Conservation (phyloP, 805 yeast genomes). For the Pichia membranifaciens region DNA sequence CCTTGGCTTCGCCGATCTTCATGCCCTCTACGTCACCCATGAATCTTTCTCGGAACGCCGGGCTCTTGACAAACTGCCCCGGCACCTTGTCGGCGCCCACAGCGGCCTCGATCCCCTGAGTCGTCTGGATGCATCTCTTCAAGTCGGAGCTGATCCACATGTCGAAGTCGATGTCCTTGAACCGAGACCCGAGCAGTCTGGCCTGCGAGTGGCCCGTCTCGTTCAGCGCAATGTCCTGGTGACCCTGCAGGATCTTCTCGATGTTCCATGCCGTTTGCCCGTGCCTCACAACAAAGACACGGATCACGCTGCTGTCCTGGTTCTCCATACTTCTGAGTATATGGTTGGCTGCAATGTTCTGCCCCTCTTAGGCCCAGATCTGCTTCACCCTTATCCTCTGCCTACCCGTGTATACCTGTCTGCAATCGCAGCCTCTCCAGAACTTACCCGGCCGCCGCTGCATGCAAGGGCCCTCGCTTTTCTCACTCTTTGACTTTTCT, state of each 20-base stretch:
- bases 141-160: slow-evolving; percentile 48
- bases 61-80: slow-evolving; percentile 28
- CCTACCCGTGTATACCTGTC: no score
- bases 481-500: not conserved
- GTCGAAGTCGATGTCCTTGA: slow-evolving; percentile 37
- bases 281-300: slow-evolving; percentile 65
- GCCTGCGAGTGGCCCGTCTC: slow-evolving; percentile 60
- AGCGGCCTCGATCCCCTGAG: slow-evolving; percentile 30
- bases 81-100: slow-evolving; percentile 14
- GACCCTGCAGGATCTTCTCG: slow-evolving; percentile 73
- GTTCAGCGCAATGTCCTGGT: slow-evolving; percentile 59
- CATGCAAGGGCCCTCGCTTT: not conserved
- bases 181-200: slow-evolving; percentile 40
- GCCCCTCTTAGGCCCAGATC: not conserved
- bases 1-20: slow-evolving; percentile 59
- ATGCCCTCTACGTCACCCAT: slow-evolving; percentile 82
- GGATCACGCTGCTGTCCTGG: slow-evolving; percentile 13
- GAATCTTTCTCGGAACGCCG: slow-evolving; percentile 54
- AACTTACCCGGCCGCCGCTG: slow-evolving; percentile 2
- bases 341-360: not conserved
- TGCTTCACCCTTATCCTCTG: no score
- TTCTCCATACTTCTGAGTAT: slow-evolving; percentile 4
- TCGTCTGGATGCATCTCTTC: slow-evolving; percentile 56
- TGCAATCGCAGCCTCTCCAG: no score
- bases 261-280: slow-evolving; percentile 79